phyloP scores from a whole-genome alignment of 2,329 filamentous ascomycete genomes.

The Aspergillus aculeatus region DNA sequence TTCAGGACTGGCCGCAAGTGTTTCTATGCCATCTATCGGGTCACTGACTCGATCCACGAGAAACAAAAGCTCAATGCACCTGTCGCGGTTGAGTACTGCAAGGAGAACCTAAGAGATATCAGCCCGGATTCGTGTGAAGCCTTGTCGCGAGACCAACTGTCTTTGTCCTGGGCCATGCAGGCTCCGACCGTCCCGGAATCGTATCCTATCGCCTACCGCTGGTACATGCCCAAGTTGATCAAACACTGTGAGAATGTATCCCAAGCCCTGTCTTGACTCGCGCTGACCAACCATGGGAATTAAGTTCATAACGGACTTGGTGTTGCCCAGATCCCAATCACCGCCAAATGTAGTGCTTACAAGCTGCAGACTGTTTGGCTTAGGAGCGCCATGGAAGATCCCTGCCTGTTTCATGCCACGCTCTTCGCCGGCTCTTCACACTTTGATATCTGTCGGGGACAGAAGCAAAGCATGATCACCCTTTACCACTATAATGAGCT shows the following conservation, averaged over 20 bases:
- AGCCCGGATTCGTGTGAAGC: not conserved
- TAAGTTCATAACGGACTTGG: slow-evolving; percentile 2
- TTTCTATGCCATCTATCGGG: not conserved
- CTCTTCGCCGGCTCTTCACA: slow-evolving; percentile 4
- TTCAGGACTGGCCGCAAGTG: not conserved
- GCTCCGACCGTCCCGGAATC: not conserved
- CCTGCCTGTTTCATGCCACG: slow-evolving; percentile 7
- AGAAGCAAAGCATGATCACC: not conserved
- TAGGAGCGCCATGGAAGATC: slow-evolving; percentile 1
- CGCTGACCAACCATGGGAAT: not conserved
- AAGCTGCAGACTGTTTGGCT: slow-evolving; percentile 3
- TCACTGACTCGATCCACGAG: not conserved
- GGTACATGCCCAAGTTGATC: slow-evolving; percentile 4
- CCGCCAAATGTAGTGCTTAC: slow-evolving; percentile 2
- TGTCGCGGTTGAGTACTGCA: too few relatives aligned
- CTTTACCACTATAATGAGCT: slow-evolving; percentile 5
- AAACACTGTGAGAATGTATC: not conserved
- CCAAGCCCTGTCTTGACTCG: not conserved
- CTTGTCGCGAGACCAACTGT: not conserved
- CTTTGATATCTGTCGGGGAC: not conserved
- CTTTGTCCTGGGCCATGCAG: not conserved
- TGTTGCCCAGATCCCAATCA: not conserved
- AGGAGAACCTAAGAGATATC: too few relatives aligned
- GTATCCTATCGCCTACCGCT: not conserved
- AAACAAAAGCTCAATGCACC: not conserved